These are phyloP conservation scores for Dendrobium catenatum DNA, from an alignment of 106 monocot genomes.

Conservation along the genomic window DNA sequence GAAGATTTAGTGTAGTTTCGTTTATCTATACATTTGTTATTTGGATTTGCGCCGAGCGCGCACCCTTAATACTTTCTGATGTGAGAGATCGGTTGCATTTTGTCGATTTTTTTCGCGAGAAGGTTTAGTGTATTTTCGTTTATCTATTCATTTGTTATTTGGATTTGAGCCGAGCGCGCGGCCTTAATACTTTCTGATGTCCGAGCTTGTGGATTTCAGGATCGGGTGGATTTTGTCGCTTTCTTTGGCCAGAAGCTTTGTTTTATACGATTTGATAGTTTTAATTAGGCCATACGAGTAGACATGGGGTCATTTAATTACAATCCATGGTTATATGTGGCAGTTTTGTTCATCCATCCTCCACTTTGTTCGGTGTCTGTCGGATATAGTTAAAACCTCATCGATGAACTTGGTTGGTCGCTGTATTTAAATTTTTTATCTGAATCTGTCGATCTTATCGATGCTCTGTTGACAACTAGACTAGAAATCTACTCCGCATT, in stretches of 20 bases:
- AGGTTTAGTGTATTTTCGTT: not conserved
- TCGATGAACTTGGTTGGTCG: not conserved
- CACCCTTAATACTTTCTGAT: not conserved
- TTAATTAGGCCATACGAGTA: not conserved
- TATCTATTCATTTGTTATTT: not conserved
- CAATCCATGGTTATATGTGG: not conserved
- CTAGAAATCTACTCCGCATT: conserved; percentile 91
- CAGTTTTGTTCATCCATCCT: not conserved
- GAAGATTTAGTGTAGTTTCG: not conserved
- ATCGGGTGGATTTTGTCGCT: not conserved
- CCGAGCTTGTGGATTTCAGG: not conserved
- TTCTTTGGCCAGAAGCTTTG: not conserved
- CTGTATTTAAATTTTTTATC: not conserved
- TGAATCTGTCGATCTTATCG: not conserved
- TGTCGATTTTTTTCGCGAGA: not conserved
- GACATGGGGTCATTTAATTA: not conserved
- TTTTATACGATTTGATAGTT: not conserved
- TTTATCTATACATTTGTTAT: not conserved
- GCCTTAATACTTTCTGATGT: not conserved
- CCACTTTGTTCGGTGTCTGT: not conserved
- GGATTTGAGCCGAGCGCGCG: not conserved
- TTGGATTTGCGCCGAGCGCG: not conserved
- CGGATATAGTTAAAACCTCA: not conserved
- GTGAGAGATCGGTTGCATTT: not conserved
- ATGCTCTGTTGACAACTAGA: conserved; percentile 29